Conservation (phyloP, 805 yeast species). For the Candida quercuum region DNA sequence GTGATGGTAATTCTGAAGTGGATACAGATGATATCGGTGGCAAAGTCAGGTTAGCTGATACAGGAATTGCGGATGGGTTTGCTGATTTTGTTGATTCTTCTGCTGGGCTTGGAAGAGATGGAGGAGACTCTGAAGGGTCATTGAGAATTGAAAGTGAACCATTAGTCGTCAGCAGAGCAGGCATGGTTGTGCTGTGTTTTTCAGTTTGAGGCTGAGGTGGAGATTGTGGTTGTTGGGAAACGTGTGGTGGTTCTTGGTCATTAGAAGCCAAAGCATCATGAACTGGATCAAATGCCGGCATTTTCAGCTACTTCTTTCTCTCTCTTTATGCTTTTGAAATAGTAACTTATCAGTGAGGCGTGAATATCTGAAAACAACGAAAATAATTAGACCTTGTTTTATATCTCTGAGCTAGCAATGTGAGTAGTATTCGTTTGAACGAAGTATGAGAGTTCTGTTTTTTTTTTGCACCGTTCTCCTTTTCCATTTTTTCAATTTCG, state of each 20-base stretch:
- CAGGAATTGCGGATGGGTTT: too few species aligned
- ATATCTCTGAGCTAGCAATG: too few species aligned
- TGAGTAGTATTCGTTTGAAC: too few species aligned
- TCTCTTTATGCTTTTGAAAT: background rate
- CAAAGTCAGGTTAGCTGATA: too few species aligned
- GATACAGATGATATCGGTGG: too few species aligned
- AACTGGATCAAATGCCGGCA: slow-evolving; percentile 12
- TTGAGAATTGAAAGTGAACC: too few species aligned
- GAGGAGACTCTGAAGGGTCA: too few species aligned
- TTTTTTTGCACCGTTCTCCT: background rate
- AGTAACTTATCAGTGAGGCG: too few species aligned
- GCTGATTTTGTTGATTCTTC: background rate
- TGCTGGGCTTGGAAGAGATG: background rate
- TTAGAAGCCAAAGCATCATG: slow-evolving; percentile 9
- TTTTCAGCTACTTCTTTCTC: background rate
- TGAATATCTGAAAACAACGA: background rate
- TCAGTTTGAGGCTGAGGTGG: background rate
- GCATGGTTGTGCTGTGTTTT: background rate
- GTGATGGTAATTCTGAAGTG: too few species aligned
- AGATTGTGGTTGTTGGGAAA: background rate
- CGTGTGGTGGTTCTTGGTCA: background rate
- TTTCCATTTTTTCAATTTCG: background rate
- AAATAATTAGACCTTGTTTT: too few species aligned
- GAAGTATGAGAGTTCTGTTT: background rate
- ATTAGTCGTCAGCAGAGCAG: background rate